Base-by-base conservation (phyloP, 2,329 filamentous ascomycete species). In the Trichoderma hamatum region DNA sequence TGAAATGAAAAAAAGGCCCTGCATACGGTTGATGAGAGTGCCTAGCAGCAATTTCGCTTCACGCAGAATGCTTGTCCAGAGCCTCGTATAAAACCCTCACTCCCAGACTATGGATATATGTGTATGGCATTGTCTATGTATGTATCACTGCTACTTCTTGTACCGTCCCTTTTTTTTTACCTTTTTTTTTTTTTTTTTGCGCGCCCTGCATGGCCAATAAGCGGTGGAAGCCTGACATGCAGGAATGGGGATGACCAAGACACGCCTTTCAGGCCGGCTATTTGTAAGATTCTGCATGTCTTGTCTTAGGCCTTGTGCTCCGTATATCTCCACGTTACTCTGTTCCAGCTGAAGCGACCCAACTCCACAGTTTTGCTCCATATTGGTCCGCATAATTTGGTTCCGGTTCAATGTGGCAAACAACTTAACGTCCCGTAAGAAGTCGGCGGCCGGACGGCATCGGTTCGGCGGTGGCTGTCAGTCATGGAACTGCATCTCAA, bases 341-440 rank as follows among this genome's bases (percentile, higher is more conserved):
- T 5, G n/a, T 30, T 19, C 49, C 36, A 56, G 51, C 36, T 46
- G 24, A 65, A 34, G 51, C 46, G 32, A 51, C 10, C 13, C 52
- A 49, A 65, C 26, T 24, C 52, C 36, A 49, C 34, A 56, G 21
- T 46, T 55, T 13, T 55, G 32, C 16, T 64, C 61, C 49, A n/a
- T 56, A 26, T 65, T 26, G 34, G 62, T 26, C 51, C 36, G n/a
- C n/a, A 65, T 34, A 49, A 56, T 13, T 32, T 56, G 51, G 62
- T 36, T 46, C 52, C 36, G 62, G 39, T 36, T 14, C 21, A 19
- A 26, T 32, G 62, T 46, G 52, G 52, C 62, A 49, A 56, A 19
- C 14, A 24, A 24, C 16, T 30, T 19, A 43, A 30, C 49, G 26
- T 11, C 24, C 46, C 11, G 26, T 32, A 49, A 14, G 36, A 21